Percentiles rank a stretch among this genome's conserved stretches.
Conservation (phyloP, 208 protist genomes). For the Trypanosoma caninum region DNA sequence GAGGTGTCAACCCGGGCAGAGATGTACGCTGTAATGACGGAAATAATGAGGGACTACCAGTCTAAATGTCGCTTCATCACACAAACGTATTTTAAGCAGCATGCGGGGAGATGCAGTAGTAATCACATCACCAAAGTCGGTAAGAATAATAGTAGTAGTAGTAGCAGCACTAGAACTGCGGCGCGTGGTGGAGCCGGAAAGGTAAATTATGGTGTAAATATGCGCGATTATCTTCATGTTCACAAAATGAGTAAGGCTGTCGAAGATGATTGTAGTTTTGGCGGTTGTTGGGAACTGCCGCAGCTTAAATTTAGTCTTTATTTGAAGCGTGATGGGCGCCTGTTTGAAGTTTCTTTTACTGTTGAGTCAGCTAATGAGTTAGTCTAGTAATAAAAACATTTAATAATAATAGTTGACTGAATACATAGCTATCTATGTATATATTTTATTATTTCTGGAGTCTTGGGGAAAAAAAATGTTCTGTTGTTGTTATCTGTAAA, state of each 20-base stretch:
- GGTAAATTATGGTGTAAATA: not conserved
- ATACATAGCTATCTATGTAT: too few species aligned
- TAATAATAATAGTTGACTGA: not conserved
- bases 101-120: too few species aligned
- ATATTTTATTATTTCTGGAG: too few species aligned
- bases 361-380: not conserved
- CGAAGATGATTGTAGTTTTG: not conserved
- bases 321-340: conserved; percentile 15
- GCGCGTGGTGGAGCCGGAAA: too few species aligned
- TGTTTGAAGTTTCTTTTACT: conserved; percentile 8
- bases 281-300: conserved; percentile 3
- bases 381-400: not conserved
- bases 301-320: conserved; percentile 18
- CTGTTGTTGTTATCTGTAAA: too few species aligned
- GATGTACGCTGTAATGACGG: conserved; percentile 47
- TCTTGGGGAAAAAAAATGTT: too few species aligned
- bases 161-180: too few species aligned
- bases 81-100: conserved; percentile 23
- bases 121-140: too few species aligned
- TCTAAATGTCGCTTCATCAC: conserved; percentile 35
- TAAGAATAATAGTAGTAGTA: too few species aligned
- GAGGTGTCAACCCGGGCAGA: conserved; percentile 39
- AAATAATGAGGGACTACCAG: conserved; percentile 44
- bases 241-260: not conserved
- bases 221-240: not conserved